A percentile compares a stretch with the other conserved stretches of the same genome.
These are phyloP conservation scores for Fagus crenata DNA, from an alignment of 306 rosid genomes.

Conservation along the genomic window DNA sequence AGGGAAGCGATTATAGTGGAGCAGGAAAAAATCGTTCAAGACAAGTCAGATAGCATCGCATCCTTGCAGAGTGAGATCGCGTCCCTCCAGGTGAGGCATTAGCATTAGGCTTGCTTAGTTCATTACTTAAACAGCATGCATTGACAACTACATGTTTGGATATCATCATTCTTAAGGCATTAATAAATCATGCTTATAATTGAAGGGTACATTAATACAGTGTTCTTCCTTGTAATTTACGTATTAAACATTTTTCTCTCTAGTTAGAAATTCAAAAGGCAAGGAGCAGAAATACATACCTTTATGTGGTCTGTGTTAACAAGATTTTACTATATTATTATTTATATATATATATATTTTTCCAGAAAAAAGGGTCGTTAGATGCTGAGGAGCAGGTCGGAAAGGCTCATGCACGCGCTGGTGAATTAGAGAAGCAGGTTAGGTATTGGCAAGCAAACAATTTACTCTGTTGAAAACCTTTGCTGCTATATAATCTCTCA, in stretches of 20 bases:
- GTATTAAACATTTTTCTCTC: not conserved
- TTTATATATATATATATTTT: not conserved
- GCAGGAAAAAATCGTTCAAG: conserved; percentile 56
- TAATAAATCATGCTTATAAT: not conserved
- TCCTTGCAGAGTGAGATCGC: conserved; percentile 62
- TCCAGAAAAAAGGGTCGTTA: conserved; percentile 61
- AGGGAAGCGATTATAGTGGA: conserved; percentile 58
- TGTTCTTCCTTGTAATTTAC: not conserved
- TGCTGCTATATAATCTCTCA: conserved; percentile 14
- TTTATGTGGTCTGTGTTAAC: not conserved
- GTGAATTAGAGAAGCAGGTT: conserved; percentile 83
- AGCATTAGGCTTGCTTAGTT: not conserved
- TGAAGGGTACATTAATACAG: not conserved
- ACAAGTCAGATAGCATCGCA: conserved; percentile 46
- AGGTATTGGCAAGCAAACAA: conserved; percentile 23
- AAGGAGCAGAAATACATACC: not conserved
- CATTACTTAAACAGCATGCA: not conserved
- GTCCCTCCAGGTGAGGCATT: conserved; percentile 72
- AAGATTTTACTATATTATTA: not conserved
- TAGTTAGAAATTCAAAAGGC: not conserved
- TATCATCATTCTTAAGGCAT: not conserved
- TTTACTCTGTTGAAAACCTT: conserved; percentile 5
- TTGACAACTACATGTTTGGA: not conserved
- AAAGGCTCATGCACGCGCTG: conserved; percentile 86
- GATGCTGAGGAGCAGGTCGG: conserved; percentile 68